Conservation (phyloP, 2,329 filamentous ascomycete genomes). For the Phialophora tarda region DNA sequence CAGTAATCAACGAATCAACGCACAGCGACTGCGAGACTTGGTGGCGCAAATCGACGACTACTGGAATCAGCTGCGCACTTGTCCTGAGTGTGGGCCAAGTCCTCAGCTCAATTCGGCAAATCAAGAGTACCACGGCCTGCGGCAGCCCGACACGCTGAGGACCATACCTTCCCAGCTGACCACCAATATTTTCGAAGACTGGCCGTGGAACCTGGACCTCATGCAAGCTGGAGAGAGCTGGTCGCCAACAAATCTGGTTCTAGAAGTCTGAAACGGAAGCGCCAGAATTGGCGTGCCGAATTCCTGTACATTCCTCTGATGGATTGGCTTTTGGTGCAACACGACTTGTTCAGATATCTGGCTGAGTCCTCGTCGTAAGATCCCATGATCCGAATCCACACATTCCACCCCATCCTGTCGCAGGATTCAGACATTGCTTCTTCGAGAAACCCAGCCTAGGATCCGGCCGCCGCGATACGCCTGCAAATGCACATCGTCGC, state of each 20-base stretch:
- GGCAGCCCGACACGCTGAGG: slow-evolving; percentile 34
- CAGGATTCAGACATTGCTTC: too few species aligned
- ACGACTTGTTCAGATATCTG: neutral
- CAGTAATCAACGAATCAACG: slow-evolving; percentile 48
- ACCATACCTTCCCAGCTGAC: slow-evolving; percentile 50
- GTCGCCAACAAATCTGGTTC: slow-evolving; percentile 13
- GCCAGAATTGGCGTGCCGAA: neutral
- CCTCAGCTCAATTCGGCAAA: slow-evolving; percentile 11
- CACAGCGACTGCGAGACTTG: slow-evolving; percentile 49
- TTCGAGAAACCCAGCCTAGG: too few species aligned
- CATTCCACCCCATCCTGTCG: too few species aligned
- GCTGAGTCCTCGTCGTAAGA: too few species aligned
- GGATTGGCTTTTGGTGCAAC: slow-evolving; percentile 2
- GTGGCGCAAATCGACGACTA: slow-evolving; percentile 54
- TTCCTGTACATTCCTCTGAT: slow-evolving; percentile 1
- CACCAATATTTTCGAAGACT: slow-evolving; percentile 49
- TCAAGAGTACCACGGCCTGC: slow-evolving; percentile 22
- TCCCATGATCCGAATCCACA: too few species aligned
- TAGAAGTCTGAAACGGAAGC: slow-evolving; percentile 19
- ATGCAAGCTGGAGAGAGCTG: slow-evolving; percentile 29
- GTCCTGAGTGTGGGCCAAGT: slow-evolving; percentile 11
- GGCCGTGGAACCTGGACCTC: slow-evolving; percentile 46
- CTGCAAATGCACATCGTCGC: too few species aligned
- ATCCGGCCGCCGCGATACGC: too few species aligned
- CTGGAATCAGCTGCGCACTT: slow-evolving; percentile 43